A percentile compares a stretch with the other conserved stretches of the same genome.
phyloP scores from a whole-genome alignment of 2,329 filamentous ascomycete species.

The Chaetomiaceae sp. region DNA sequence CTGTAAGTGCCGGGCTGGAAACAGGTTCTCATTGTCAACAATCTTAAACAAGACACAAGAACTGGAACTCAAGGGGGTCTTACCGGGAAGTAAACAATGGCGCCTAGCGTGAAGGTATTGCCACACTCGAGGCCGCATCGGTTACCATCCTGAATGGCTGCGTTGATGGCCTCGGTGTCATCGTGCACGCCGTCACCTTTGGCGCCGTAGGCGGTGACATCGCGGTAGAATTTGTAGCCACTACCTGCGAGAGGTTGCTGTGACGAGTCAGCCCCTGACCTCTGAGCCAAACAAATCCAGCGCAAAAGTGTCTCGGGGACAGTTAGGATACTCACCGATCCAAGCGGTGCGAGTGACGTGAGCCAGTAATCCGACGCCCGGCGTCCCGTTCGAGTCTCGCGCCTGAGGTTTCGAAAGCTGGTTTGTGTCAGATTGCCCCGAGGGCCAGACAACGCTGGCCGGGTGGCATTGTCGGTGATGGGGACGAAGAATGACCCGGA shows the following conservation, averaged over 20 bases:
- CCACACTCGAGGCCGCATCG: constrained; percentile 42
- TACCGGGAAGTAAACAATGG: constrained; percentile 64
- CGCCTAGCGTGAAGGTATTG: constrained; percentile 47
- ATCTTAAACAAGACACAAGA: neutral
- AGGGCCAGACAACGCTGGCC: neutral
- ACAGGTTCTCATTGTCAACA: neutral
- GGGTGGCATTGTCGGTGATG: neutral
- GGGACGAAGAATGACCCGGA: neutral
- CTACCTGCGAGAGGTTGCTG: neutral
- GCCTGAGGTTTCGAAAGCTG: neutral
- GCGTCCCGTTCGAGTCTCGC: neutral
- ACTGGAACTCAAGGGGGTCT: neutral
- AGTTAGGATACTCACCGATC: neutral
- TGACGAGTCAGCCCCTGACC: neutral
- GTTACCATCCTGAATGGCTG: neutral
- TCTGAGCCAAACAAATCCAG: neutral
- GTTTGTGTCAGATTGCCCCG: neutral
- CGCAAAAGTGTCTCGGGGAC: no score
- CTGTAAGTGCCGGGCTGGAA: constrained; percentile 55
- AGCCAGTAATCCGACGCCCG: neutral
- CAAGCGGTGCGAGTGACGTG: neutral
- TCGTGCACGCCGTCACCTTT: neutral
- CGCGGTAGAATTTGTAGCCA: neutral
- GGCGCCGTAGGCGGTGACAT: neutral
- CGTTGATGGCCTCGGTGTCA: neutral